phyloP scores from a whole-genome alignment of 1,284 basidiomycete genomes.

The Pyrrhoderma noxium region DNA sequence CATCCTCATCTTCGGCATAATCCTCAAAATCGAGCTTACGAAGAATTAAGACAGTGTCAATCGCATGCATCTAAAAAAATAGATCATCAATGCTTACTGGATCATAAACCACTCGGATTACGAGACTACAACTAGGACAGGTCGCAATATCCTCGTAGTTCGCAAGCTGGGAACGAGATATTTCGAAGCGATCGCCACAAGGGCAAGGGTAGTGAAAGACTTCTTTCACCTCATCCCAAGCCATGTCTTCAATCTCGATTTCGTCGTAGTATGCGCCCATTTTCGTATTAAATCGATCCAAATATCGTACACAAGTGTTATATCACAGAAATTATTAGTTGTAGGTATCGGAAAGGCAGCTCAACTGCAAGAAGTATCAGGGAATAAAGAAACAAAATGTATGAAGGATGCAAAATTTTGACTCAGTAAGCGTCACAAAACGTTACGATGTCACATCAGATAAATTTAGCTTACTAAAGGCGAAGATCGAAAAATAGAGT shows the following conservation, averaged over 20 bases:
- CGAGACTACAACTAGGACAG: slow-evolving; percentile 92
- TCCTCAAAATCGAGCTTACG: slow-evolving; percentile 67
- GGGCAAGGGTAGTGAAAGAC: slow-evolving; percentile 97
- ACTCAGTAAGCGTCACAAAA: too few relatives aligned
- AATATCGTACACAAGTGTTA: too few relatives aligned
- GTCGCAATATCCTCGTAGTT: slow-evolving; percentile 95
- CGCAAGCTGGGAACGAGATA: slow-evolving; percentile 79
- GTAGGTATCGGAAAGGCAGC: too few relatives aligned
- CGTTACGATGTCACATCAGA: too few relatives aligned
- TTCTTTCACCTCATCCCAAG: slow-evolving; percentile 76
- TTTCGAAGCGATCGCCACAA: slow-evolving; percentile 98
- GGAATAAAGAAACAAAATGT: too few relatives aligned
- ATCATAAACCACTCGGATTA: slow-evolving; percentile 93
- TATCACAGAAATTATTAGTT: too few relatives aligned
- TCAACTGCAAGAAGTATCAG: too few relatives aligned
- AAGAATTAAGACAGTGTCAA: neutral
- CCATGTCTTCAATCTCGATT: slow-evolving; percentile 94
- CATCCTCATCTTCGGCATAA: slow-evolving; percentile 43
- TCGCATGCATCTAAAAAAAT: neutral
- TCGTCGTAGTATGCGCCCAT: slow-evolving; percentile 88
- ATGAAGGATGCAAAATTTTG: too few relatives aligned
- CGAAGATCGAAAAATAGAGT: too few relatives aligned
- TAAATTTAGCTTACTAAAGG: too few relatives aligned
- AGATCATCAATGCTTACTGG: slow-evolving; percentile 55
- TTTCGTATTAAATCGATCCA: neutral